phyloP scores from a whole-genome alignment of 2,329 filamentous ascomycete genomes.

The Apiospora hydei region DNA sequence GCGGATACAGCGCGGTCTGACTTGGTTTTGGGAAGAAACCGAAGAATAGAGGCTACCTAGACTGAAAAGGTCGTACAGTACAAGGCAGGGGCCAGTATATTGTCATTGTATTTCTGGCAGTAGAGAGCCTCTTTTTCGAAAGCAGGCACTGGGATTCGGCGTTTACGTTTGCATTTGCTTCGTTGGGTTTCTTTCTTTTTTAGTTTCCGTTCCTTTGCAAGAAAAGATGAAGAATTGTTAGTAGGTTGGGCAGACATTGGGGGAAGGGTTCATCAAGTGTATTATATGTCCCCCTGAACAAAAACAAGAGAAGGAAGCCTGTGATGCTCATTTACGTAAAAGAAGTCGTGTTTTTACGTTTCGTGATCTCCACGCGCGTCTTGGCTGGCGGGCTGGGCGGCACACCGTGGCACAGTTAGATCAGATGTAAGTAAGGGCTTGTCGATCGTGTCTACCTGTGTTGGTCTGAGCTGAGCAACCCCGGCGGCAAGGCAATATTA shows the following conservation, averaged over 20 bases:
- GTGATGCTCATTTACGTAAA: slow-evolving; percentile 10
- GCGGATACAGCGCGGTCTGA: slow-evolving; percentile 92
- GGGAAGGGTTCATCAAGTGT: slow-evolving; percentile 1
- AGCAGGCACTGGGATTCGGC: background rate
- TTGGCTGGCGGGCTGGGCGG: slow-evolving; percentile 11
- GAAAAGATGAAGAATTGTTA: background rate
- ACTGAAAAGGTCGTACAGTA: slow-evolving; percentile 21
- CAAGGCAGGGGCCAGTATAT: background rate
- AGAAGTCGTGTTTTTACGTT: slow-evolving; percentile 18
- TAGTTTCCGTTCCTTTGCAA: background rate
- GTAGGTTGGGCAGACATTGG: background rate
- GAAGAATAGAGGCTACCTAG: slow-evolving; percentile 24
- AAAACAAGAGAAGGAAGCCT: background rate
- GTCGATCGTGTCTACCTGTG: background rate
- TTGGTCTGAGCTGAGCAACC: slow-evolving; percentile 1
- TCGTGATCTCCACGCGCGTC: slow-evolving; percentile 13
- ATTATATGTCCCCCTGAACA: slow-evolving; percentile 4
- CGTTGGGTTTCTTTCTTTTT: background rate
- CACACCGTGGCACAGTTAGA: background rate
- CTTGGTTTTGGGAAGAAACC: slow-evolving; percentile 3
- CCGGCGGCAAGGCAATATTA: background rate
- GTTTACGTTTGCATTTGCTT: background rate
- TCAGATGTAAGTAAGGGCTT: background rate
- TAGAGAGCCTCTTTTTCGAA: background rate
- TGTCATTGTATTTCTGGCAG: background rate